Percentiles rank a stretch among this genome's conserved stretches.
These are phyloP conservation scores for Ceratobasidium sp. DNA, from an alignment of 1,284 basidiomycete genomes.

Conservation along the genomic window DNA sequence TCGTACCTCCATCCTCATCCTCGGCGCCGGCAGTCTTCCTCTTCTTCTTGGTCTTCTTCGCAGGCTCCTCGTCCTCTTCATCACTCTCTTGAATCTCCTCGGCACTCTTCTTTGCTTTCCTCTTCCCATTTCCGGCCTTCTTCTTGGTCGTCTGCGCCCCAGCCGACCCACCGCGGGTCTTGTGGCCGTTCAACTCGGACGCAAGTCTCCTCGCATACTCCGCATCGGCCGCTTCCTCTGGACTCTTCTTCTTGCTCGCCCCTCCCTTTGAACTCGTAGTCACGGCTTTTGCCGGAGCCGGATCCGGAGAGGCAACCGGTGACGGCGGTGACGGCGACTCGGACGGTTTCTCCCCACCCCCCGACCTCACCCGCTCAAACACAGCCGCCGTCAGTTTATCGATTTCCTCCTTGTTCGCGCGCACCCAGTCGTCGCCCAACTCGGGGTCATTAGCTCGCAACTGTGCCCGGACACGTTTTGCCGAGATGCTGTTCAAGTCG, in stretches of 20 bases:
- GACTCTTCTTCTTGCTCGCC: conserved; percentile 20
- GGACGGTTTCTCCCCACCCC: conserved; percentile 24
- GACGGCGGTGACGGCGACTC: background rate
- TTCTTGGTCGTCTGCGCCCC: conserved; percentile 62
- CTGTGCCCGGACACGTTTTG: conserved; percentile 55
- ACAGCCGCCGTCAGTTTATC: conserved; percentile 50
- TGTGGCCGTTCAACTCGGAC: conserved; percentile 72
- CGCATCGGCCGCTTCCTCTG: conserved; percentile 64
- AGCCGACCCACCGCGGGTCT: conserved; percentile 54
- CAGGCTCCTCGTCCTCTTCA: conserved; percentile 36
- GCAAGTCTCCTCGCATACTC: conserved; percentile 78
- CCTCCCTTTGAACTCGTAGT: background rate
- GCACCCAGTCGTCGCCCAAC: conserved; percentile 48
- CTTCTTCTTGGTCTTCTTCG: conserved; percentile 53
- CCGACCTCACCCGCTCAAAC: conserved; percentile 48
- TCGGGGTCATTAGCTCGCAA: conserved; percentile 49
- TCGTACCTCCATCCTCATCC: conserved; percentile 57
- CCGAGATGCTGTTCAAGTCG: conserved; percentile 53
- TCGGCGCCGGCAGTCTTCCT: conserved; percentile 37
- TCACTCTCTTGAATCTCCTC: conserved; percentile 68
- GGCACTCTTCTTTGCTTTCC: conserved; percentile 70
- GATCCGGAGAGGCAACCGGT: background rate
- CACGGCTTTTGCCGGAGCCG: background rate
- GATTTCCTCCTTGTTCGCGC: conserved; percentile 50
- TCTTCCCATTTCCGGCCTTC: conserved; percentile 60